Base-by-base conservation (phyloP, 192 early-diverging fungal species). In the Hyaloraphidium curvatum region DNA sequence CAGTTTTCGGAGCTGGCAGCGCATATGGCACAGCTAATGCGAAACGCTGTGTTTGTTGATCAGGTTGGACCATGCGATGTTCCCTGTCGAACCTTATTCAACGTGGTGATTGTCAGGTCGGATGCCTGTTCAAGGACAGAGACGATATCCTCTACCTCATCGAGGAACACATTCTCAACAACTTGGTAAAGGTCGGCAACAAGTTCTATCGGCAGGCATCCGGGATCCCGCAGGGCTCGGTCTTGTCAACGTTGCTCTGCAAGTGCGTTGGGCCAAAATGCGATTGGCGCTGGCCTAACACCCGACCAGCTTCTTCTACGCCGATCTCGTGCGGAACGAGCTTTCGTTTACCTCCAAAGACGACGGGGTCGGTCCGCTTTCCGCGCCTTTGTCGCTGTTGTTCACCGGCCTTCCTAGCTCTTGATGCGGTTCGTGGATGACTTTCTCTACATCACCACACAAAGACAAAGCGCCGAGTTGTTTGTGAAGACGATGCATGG, bases 221-320 rank as follows among this genome's bases (percentile, higher is more conserved):
- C 0, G 91, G 91, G 2, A 90, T 96, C 28, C 91, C 91, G 1
- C 91, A 96, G 60, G 91, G 91, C 0, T 92, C 89, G 2, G 64
- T 81, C 21, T 59, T 96, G 19, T 96, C 91, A 0, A 71, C 81
- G 29, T 41, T 89, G 2, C 73, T 96, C 48, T 96, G 91, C 82
- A 86, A 71, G 80, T 84, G 28, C 3, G 25, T 48, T 40, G 23
- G 22, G 17, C 14, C 13, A 59, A 28, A 57, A n/a, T n/a, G 30
- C 27, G 17, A 58, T 3, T 2, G 11, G 4, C 25, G 19, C 25
- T 5, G 7, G 4, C 17, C 51, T 60, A 25, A 1, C 2, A 23
- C 22, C 4, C 28, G 7, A 14, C 2, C 51, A 82, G 79, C 59
- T 70, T 89, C 40, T 84, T 83, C 54, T 88, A 87, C 48, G 80